Evolutionary conservation across 306 rosid species (phyloP), one percentile per base, ranked within the genome.

Genomic region (Cucurbita pepo): DNA sequence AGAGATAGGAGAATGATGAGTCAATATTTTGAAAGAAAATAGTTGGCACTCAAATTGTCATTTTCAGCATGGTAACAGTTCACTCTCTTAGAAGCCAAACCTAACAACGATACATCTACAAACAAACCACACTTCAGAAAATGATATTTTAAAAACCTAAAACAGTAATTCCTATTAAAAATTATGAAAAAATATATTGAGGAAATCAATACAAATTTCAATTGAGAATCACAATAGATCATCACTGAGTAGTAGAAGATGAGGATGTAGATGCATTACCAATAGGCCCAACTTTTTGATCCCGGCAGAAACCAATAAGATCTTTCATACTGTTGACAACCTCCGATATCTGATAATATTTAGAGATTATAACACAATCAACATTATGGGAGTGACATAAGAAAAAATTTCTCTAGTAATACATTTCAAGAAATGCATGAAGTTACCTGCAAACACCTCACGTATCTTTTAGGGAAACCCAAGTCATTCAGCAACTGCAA

Each of bases 321-420:
- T 93, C 98, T 82, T 88, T 93, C 98, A 93, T 93, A 86, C 94
- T 86, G 80, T 86, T 93, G 76, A 91, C 96, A 75, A 93, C 98
- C 84, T 93, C 98, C 0, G 98, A 85, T 51, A 93, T 93, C 98
- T 93, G 94, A 79, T 45, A 78, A 82, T 56, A 77, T 77, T 76
- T 16, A 43, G 22, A 56, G 43, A 57, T 63, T 76, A 16, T 65
- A 72, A 55, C 48, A 73, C 54, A 44, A 73, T 38, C 36, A 67
- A 79, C 19, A 34, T 69, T 5, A 34, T 45, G 69, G 61, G 0
- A 40, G 36, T 54, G 65, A 71, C 2, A 45, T 64, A 30, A 58
- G 53, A 51, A 36, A 15, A n/a, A 9, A 19, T 56, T 10, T 48
- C 60, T n/a, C 69, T 48, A 43, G 56, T 25, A 12, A 30, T 12